A percentile compares a stretch with the other conserved stretches of the same genome.
Evolutionary conservation across 2,329 filamentous ascomycete species (phyloP).

Genomic region (Aspergillus hiratsukae): DNA sequence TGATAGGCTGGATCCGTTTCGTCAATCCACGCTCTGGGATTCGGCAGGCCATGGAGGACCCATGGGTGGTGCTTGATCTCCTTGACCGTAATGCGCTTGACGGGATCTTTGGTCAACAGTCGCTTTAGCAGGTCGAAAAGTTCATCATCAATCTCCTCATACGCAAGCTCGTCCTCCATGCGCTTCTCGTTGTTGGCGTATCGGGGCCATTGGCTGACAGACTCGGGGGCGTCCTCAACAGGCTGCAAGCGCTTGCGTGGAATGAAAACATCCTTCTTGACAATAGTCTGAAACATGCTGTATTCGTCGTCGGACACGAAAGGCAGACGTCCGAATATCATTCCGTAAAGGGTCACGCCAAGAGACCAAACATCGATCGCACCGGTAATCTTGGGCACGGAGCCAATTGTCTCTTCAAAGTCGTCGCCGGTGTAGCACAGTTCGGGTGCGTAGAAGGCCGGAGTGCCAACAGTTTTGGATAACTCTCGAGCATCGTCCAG

Average conservation of each 20-base stretch:
- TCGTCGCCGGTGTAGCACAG: slow-evolving; percentile 82
- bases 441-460: slow-evolving; percentile 95
- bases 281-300: slow-evolving; percentile 86
- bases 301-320: slow-evolving; percentile 91
- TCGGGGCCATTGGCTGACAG: slow-evolving; percentile 43
- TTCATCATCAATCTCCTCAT: slow-evolving; percentile 78
- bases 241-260: slow-evolving; percentile 77
- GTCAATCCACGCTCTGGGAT: slow-evolving; percentile 80
- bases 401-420: slow-evolving; percentile 50
- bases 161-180: slow-evolving; percentile 71
- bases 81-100: slow-evolving; percentile 78
- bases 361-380: slow-evolving; percentile 98
- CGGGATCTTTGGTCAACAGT: slow-evolving; percentile 83
- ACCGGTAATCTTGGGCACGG: slow-evolving; percentile 69
- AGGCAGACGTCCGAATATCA: slow-evolving; percentile 88
- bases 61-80: slow-evolving; percentile 94
- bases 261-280: slow-evolving; percentile 87
- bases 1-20: slow-evolving; percentile 81
- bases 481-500: slow-evolving; percentile 91
- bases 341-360: slow-evolving; percentile 91
- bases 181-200: slow-evolving; percentile 65
- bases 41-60: slow-evolving; percentile 73
- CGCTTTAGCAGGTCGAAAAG: slow-evolving; percentile 72
- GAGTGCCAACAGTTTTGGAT: slow-evolving; percentile 97
- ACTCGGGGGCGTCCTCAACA: slow-evolving; percentile 46